Evolutionary conservation across 1,284 basidiomycete species (phyloP), one percentile per base, ranked within the genome.

Genomic region (Gymnopus androsaceus): DNA sequence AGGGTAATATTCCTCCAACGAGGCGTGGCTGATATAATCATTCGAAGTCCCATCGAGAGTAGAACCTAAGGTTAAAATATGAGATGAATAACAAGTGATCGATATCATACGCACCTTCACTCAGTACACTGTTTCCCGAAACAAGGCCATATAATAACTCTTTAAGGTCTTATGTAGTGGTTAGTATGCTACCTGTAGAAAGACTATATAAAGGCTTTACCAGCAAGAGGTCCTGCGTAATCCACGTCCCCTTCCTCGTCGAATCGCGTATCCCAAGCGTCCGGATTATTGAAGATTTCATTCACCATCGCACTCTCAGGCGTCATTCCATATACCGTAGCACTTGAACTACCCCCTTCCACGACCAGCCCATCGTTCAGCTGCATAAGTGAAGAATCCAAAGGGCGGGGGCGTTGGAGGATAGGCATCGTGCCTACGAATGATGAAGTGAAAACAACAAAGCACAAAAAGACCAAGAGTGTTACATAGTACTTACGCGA

Each of bases 261-360:
- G 41, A 46, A 21, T n/a, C 34, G 37, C 12, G 52, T 30, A 34
- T 50, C 47, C 57, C 57, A 59, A 34, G 54, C 55, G 30, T 52
- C 42, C 14, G 57, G 57, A 44, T 59, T 54, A 30, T 59, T 59
- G 31, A 59, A 55, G 23, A 59, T 59, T 33, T 52, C 50, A 25
- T 59, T 50, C 19, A 54, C 57, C 41, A 49, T 41, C 23, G 54
- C 54, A 31, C 54, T 56, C 37, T 49, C 47, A 25, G 54, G 54
- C 27, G 54, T n/a, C n/a, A 30, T 45, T 45, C 23, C 28, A 28
- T 42, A 46, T 37, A 36, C 14, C 28, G 9, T 33, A 19, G n/a
- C 51, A 25, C 51, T 45, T 33, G 54, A 15, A 56, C 23, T 36
- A 33, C 23, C 34, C n/a, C n/a, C n/a, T 40, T 25, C 40, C 23